Percentiles rank a stretch among this genome's conserved stretches.
These are phyloP conservation scores for Ophiostoma australiae DNA, from an alignment of 2,329 filamentous ascomycete genomes.

Conservation along the genomic window DNA sequence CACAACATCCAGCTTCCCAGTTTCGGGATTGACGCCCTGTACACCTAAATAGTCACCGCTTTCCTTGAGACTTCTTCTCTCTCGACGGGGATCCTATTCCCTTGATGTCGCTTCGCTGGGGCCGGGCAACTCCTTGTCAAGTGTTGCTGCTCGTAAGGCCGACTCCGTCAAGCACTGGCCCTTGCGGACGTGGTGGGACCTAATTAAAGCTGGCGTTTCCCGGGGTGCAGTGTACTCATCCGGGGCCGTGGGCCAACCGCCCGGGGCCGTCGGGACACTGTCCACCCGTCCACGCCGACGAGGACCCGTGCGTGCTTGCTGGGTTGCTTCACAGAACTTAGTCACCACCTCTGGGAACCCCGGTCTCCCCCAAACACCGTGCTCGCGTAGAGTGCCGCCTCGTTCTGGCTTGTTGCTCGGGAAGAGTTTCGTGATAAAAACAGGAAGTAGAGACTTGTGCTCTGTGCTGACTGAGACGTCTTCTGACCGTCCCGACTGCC, in stretches of 20 bases:
- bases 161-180: background rate
- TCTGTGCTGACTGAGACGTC: background rate
- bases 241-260: background rate
- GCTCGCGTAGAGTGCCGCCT: constrained; percentile 43
- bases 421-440: constrained; percentile 42
- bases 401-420: constrained; percentile 48
- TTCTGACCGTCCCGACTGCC: background rate
- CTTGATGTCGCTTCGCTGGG: constrained; percentile 32
- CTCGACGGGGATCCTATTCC: constrained; percentile 37
- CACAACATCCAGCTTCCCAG: constrained; percentile 49
- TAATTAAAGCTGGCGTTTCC: background rate
- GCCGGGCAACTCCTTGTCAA: background rate
- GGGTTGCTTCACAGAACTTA: background rate
- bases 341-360: background rate
- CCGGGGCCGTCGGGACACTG: background rate
- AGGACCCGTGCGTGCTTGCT: background rate
- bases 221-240: background rate
- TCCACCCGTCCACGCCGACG: background rate
- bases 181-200: background rate
- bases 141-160: background rate
- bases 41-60: constrained; percentile 57
- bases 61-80: constrained; percentile 46
- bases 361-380: constrained; percentile 24
- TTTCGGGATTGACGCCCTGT: constrained; percentile 54
- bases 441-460: constrained; percentile 19